Evolutionary conservation across 1,139 yeast species (phyloP).

Genomic region (Diutina mesorugosa): DNA sequence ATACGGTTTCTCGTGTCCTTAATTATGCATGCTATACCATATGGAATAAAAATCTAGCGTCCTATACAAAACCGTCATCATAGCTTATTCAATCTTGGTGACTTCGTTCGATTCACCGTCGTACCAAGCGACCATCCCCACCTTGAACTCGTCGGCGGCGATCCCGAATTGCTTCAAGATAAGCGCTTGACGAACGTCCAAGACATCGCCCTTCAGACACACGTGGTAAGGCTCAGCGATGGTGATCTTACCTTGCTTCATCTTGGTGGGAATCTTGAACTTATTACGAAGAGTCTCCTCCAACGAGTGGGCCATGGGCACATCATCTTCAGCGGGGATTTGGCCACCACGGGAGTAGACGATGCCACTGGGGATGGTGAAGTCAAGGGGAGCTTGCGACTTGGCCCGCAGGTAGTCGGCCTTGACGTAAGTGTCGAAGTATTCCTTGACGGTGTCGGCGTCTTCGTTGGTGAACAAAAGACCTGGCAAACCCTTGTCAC

Average conservation of each 20-base stretch:
- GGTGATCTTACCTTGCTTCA: conserved; percentile 77
- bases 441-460: conserved; percentile 72
- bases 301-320: conserved; percentile 90
- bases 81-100: conserved; percentile 10
- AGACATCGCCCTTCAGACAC: conserved; percentile 64
- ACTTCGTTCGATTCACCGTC: conserved; percentile 37
- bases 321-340: conserved; percentile 79
- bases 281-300: conserved; percentile 86
- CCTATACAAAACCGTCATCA: not conserved
- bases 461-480: conserved; percentile 78
- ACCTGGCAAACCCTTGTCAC: conserved; percentile 67
- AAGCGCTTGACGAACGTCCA: conserved; percentile 87
- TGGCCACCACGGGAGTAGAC: conserved; percentile 95
- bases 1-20: not conserved
- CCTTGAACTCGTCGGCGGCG: conserved; percentile 85
- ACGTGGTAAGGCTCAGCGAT: conserved; percentile 68
- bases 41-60: not conserved
- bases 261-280: conserved; percentile 82
- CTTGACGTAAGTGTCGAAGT: conserved; percentile 66
- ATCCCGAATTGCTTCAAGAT: conserved; percentile 91
- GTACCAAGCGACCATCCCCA: conserved; percentile 65
- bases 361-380: conserved; percentile 78
- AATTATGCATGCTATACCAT: not conserved
- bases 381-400: conserved; percentile 67
- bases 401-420: conserved; percentile 88